Base-by-base conservation (phyloP, 179 eudicot genomes). In the Sideroxylon spinosum region DNA sequence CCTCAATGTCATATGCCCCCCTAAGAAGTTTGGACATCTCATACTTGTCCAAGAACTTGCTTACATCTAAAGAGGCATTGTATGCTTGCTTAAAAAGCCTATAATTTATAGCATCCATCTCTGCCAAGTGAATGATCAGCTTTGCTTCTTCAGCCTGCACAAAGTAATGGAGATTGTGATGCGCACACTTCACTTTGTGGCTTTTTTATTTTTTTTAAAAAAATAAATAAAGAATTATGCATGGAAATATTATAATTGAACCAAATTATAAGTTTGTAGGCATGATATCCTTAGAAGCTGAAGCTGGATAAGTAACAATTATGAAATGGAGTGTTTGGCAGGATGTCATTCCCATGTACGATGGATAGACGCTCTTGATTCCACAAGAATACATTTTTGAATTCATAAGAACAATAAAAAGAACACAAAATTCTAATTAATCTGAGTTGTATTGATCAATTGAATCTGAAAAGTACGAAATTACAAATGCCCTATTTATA, bases 121-220 rank as follows among this genome's bases (percentile, higher is more conserved):
- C 97, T 10, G 90, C 97, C 74, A 94, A 83, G 80, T 91, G 92
- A 56, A 91, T 88, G 67, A 94, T 91, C 68, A 94, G 85, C 82
- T 91, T 92, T 75, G 90, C 97, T 82, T 94, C 98, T 86, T 94
- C 93, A 63, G 91, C 93, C 98, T 92, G 87, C 81, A 84, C 22
- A 55, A 77, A 59, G 49, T 32, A 78, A 44, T 5, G 48, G 19
- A 70, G 68, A 29, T 19, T 28, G 14, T 76, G 52, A 66, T 76
- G 9, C 2, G 22, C 0, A 16, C 0, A n/a, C 63, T 6, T 52
- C 19, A 52, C 63, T 76, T 52, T 12, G 8, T 20, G 49, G 46
- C 29, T 49, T 23, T n/a, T 11, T 37, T 37, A 37, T 37, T 37
- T n/a, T n/a, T 28, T 16, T 49, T 10, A 9, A 59, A 60, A 23